These are phyloP conservation scores for Nicotiana attenuata DNA, from an alignment of 257 asterid species.

Conservation along the genomic window DNA sequence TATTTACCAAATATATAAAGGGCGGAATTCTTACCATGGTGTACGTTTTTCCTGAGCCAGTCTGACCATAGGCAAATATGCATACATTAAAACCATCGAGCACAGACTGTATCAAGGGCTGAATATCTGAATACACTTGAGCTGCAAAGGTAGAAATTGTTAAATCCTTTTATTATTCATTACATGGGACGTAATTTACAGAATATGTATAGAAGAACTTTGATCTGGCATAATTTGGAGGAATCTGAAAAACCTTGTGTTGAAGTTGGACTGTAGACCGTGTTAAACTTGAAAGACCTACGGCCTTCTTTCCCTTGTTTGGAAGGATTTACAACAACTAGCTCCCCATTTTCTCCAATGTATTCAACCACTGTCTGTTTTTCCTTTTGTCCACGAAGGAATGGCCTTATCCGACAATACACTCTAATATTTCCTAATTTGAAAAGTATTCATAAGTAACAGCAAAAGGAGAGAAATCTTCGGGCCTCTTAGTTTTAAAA, in stretches of 20 bases:
- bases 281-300: slow-evolving; percentile 79
- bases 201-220: neutral
- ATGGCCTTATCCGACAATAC: slow-evolving; percentile 92
- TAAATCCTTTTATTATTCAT: neutral
- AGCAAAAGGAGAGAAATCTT: neutral
- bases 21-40: slow-evolving; percentile 61
- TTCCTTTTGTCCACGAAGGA: slow-evolving; percentile 72
- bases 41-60: slow-evolving; percentile 95
- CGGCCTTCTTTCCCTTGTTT: slow-evolving; percentile 89
- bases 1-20: neutral
- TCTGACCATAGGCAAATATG: slow-evolving; percentile 94
- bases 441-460: neutral
- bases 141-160: slow-evolving; percentile 34
- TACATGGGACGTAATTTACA: neutral
- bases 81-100: slow-evolving; percentile 94
- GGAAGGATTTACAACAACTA: slow-evolving; percentile 61
- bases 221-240: neutral
- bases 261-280: slow-evolving; percentile 63
- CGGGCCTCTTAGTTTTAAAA: neutral
- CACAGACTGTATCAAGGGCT: slow-evolving; percentile 88
- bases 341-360: slow-evolving; percentile 86
- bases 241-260: slow-evolving; percentile 64
- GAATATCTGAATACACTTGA: slow-evolving; percentile 72
- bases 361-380: slow-evolving; percentile 60
- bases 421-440: slow-evolving; percentile 85